Evolutionary conservation across 2,329 filamentous ascomycete genomes (phyloP), one percentile per base, ranked within the genome.

Genomic region (Lachnellula cervina): DNA sequence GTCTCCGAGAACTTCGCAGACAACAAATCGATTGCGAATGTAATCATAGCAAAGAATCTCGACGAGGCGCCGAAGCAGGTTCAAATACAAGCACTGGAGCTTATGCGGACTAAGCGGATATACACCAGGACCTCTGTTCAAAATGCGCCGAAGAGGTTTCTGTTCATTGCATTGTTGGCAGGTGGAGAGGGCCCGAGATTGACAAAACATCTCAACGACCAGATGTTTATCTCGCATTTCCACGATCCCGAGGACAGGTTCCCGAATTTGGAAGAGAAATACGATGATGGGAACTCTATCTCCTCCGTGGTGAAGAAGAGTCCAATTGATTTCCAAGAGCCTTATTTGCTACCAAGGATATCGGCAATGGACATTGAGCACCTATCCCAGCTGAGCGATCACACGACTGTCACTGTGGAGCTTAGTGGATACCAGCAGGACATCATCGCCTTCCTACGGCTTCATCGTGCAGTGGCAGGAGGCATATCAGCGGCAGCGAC

Each of bases 211-310:
- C 68, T 87, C 71, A 95, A 91, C 65, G 90, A 97, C 57, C 83
- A 89, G 61, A 87, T 97, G 62, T 90, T 91, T 68, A 85, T 97
- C 56, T 93, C 89, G 0, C 92, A 97, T 70, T 89, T 86, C 74
- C 91, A 97, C 66, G 80, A 86, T 55, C 77, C 81, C 4, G 76
- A 79, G 1, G 84, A 93, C 68, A 89, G 87, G 0, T 87, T 91
- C 59, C 79, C 84, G 4, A 88, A 94, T 60, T 71, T 93, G 0
- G 88, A 95, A 57, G 86, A 89, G 37, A 73, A 72, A 19, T 73
- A 76, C 52, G 59, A 62, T 28, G 66, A 68, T 55, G 62, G 62
- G 13, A 57, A 61, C 35, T 66, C 63, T 13, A 63, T 63, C 49
- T 68, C 69, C 5, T 69, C 66, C 11, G 68, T 71, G 19, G 63